Base-by-base conservation (phyloP, 2,329 filamentous ascomycete species). In the Paecilomyces sp. region DNA sequence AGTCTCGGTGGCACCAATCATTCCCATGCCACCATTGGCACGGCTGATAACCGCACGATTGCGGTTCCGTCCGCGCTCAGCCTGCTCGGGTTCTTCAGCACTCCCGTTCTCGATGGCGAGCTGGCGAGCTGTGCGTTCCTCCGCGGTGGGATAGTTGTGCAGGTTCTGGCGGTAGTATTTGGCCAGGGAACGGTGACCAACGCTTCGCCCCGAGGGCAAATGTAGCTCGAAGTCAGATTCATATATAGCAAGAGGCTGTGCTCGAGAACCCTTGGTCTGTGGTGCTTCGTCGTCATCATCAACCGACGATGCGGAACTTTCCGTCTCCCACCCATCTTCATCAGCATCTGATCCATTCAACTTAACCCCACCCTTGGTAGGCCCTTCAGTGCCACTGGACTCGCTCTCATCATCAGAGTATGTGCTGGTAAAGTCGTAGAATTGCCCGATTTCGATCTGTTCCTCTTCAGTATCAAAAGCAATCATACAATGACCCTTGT, bases 401-500 rank as follows among this genome's bases (percentile, higher is more conserved):
- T 84, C 79, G 7, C 82, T 80, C 58, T 83, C 90, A 11, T 82
- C 85, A 68, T 97, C 94, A 0, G 92, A 94, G 74, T 99, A 99
- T 1, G 94, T 96, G 76, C 90, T 90, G 65, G 90, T 85, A 82
- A 99, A 99, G 72, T 99, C 94, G 76, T 99, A 99, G 75, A 91
- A 97, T 65, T 97, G 91, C 59, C 94, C 94, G 69, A 99, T 91
- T 59, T 95, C 91, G 31, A 97, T 83, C 78, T 97, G 91, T 70
- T 97, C 92, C 36, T 89, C 88, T 71, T 97, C 91, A 0, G 87
- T 88, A 57, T 88, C 87, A 74, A 93, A 99, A 0, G 91, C 92
- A 66, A 99, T 95, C 84, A 92, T 96, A 83, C 93, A 97, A 76
- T 99, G 94, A 0, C 91, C 89, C 72, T 92, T 93, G 73, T 99